These are phyloP conservation scores for Austroboletus olivaceoglutinosus DNA, from an alignment of 1,284 basidiomycete species.

Conservation along the genomic window DNA sequence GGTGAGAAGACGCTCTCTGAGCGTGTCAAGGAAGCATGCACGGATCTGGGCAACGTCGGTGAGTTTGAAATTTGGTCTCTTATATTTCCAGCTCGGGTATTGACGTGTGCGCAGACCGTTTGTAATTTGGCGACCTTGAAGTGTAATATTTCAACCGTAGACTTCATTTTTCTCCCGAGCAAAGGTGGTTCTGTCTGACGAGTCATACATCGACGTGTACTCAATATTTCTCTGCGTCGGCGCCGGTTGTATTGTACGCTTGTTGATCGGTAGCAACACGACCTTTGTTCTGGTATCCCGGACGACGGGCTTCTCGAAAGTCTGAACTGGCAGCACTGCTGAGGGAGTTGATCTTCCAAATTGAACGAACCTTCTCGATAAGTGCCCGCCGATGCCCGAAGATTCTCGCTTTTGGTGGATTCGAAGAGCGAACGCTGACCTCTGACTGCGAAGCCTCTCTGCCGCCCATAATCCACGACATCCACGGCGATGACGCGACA, in stretches of 20 bases:
- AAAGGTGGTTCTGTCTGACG: slow-evolving; percentile 1
- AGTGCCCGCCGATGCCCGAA: no score
- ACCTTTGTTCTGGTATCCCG: neutral
- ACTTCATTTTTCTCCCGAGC: slow-evolving; percentile 3
- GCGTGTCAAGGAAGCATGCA: slow-evolving; percentile 91
- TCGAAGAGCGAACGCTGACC: no score
- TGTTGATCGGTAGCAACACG: neutral
- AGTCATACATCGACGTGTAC: slow-evolving; percentile 6
- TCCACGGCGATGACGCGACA: neutral
- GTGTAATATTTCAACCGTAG: slow-evolving; percentile 25
- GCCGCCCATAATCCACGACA: no score
- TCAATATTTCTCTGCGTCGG: neutral
- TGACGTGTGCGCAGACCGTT: slow-evolving; percentile 18
- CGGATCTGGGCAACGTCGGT: slow-evolving; percentile 82
- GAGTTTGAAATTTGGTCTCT: slow-evolving; percentile 16
- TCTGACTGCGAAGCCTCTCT: no score
- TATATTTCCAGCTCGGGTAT: neutral
- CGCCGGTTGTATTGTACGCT: neutral
- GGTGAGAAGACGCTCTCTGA: slow-evolving; percentile 91
- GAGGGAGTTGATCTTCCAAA: no score
- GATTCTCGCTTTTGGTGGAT: no score
- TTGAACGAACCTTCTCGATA: no score
- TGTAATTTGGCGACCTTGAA: slow-evolving; percentile 16
- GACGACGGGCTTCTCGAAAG: no score
- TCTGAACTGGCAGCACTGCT: no score